Evolutionary conservation across 1,284 basidiomycete genomes (phyloP).

Genomic region (Ustilago sp.): DNA sequence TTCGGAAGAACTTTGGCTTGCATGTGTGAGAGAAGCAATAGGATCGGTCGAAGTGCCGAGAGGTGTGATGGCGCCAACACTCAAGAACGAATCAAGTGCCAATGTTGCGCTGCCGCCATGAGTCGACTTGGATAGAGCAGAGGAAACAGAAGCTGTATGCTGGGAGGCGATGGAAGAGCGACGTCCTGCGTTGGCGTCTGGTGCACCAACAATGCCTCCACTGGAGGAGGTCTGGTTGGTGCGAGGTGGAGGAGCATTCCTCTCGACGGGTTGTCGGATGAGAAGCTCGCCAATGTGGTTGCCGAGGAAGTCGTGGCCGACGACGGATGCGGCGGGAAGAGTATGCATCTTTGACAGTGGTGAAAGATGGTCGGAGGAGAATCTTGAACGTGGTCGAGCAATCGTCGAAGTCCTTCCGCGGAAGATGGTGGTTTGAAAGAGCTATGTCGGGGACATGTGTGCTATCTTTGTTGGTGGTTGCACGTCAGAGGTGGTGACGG

Average conservation of each 20-base stretch:
- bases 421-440: conserved; percentile 4
- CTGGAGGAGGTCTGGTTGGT: conserved; percentile 19
- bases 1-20: conserved; percentile 35
- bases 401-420: conserved; percentile 14
- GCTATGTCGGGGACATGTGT: conserved; percentile 33
- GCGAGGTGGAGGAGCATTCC: not conserved
- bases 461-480: not conserved
- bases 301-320: conserved; percentile 48
- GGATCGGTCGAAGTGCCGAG: conserved; percentile 10
- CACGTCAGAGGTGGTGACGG: not conserved
- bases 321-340: conserved; percentile 28
- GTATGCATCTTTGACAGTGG: conserved; percentile 33
- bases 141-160: not conserved
- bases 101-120: not conserved
- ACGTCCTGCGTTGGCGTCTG: conserved; percentile 5
- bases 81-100: conserved; percentile 13
- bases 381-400: conserved; percentile 8
- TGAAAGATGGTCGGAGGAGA: not conserved
- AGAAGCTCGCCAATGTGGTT: conserved; percentile 54
- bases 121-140: not conserved
- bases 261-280: conserved; percentile 38
- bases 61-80: conserved; percentile 10
- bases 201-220: conserved; percentile 17
- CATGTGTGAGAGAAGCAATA: conserved; percentile 17
- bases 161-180: conserved; percentile 9